Evolutionary conservation across 768 basidiomycete genomes (phyloP), one percentile per base, ranked within the genome.

Genomic region (Tricholoma furcatifolium): DNA sequence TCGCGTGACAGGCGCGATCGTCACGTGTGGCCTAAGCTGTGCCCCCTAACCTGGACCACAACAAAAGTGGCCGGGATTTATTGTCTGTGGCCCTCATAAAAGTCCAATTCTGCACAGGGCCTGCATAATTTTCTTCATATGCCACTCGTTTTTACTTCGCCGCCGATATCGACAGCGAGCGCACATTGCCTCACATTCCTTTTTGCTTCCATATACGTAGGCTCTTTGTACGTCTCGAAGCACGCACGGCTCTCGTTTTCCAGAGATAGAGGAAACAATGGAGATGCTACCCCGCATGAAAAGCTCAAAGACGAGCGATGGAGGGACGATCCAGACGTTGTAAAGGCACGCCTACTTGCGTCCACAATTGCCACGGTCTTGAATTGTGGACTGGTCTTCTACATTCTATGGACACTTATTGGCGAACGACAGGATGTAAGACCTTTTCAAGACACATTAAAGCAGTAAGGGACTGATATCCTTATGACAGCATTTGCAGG

Each of bases 301-400:
- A 67, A 67, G 44, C 31, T 63, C 24, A 57, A 51, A 23, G 62
- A 75, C 40, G 81, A 83, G 51, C 72, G 78, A 18, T 85, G 82
- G 81, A 78, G 95, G 56, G 88, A 98, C 64, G 88, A 96, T 62
- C 87, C 93, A 1, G 79, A 79, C 35, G 90, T 96, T 5, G 93
- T 98, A 55, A 76, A 78, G n/a, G 85, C 88, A 5, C 77, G 96
- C 18, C 70, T 97, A 48, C 62, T 75, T 14, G 87, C 88, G 4
- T 93, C 87, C 4, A 72, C 74, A 21, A 39, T 80, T 23, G 85
- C 87, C 39, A 91, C 90, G 1, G 38, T 80, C 0, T 53, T 79
- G 1, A 85, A 84, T 59, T 81, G 87, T 41, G 60, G 65, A 5
- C 66, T 75, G 1, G 76, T 93, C 6, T 77, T 73, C 40, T 56